Conservation (phyloP, 331 rosid genomes). For the Telfairia occidentalis region DNA sequence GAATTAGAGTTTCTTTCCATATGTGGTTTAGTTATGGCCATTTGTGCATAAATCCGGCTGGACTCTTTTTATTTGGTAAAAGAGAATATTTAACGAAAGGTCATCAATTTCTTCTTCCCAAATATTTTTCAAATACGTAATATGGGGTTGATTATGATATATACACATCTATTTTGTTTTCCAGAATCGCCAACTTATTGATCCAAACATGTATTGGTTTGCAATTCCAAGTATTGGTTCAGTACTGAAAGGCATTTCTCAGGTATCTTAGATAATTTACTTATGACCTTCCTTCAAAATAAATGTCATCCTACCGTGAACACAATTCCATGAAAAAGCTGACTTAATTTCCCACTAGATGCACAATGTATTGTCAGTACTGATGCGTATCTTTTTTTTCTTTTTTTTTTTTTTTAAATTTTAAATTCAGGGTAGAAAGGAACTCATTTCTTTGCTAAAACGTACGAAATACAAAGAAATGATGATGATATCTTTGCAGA, state of each 20-base stretch:
- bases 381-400: neutral
- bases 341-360: neutral
- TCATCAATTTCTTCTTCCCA: neutral
- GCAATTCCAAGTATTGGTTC: conserved; percentile 82
- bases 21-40: neutral
- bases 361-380: too few species aligned
- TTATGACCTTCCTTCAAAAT: neutral
- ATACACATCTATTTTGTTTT: conserved; percentile 12
- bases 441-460: conserved; percentile 62
- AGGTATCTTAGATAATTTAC: conserved; percentile 35
- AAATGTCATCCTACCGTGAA: neutral
- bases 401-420: too few species aligned
- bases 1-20: neutral
- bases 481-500: conserved; percentile 66
- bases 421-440: conserved; percentile 87
- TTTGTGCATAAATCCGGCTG: neutral
- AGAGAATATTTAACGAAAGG: neutral
- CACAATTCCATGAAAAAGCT: neutral
- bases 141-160: conserved; percentile 21
- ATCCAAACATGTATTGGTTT: conserved; percentile 71
- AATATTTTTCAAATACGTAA: conserved; percentile 1
- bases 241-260: conserved; percentile 65
- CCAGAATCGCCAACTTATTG: conserved; percentile 82
- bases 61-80: neutral
- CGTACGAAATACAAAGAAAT: conserved; percentile 65